Conservation (phyloP, 1,284 basidiomycete species). For the Pisolithus thermaeus region DNA sequence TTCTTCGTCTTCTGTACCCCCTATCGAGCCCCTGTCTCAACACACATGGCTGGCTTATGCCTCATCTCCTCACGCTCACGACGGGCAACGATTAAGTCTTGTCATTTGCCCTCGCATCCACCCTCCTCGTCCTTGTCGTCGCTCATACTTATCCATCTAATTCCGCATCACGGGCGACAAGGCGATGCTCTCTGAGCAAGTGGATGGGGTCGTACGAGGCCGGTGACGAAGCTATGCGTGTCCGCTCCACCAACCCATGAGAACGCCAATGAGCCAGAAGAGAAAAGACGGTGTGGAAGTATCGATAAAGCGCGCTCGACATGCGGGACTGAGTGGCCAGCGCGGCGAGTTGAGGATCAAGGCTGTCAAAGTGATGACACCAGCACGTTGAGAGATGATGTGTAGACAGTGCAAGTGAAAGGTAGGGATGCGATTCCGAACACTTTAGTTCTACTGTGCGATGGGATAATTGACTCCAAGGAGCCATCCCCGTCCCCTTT, state of each 20-base stretch:
- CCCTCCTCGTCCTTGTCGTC: constrained; percentile 50
- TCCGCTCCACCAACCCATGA: not conserved
- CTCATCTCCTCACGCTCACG: not conserved
- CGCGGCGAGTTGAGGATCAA: constrained; percentile 2
- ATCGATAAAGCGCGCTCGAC: not conserved
- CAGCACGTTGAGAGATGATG: no score
- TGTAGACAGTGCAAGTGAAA: not conserved
- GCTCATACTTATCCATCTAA: constrained; percentile 49
- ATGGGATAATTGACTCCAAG: constrained; percentile 19
- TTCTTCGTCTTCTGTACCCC: constrained; percentile 28
- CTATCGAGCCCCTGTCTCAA: constrained; percentile 20
- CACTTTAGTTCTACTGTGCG: not conserved
- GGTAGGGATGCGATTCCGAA: not conserved
- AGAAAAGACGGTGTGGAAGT: constrained; percentile 2
- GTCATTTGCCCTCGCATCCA: constrained; percentile 3
- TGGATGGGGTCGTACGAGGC: not conserved
- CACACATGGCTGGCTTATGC: not conserved
- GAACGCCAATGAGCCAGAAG: constrained; percentile 5
- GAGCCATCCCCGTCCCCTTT: not conserved
- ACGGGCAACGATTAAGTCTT: not conserved
- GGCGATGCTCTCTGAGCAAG: not conserved
- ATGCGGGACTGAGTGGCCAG: constrained; percentile 12
- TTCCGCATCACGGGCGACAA: constrained; percentile 23
- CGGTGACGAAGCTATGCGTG: not conserved
- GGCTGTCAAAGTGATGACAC: not conserved